Evolutionary conservation across 2,329 filamentous ascomycete species (phyloP), one percentile per base, ranked within the genome.

Genomic region (Graphilbum ipis-grandicollis): DNA sequence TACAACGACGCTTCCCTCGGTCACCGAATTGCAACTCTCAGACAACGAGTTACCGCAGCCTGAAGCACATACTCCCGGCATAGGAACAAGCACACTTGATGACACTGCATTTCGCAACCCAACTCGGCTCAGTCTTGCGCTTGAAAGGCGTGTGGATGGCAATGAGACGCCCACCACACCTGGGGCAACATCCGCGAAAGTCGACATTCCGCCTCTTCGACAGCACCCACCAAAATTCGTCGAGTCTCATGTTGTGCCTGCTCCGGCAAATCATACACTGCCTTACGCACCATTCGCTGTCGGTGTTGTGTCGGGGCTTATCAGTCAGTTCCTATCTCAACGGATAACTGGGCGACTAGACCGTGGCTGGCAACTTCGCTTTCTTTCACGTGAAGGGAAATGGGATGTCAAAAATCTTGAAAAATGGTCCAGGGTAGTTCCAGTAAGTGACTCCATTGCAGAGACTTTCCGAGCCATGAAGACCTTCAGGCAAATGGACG

Each of bases 401-500:
- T 96, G 88, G 88, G 88, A 94, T 50, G 84, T 96, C 46, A 96
- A 96, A 59, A 96, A 96, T 50, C 65, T 94, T 10, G 75, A 71
- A 41, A 96, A 96, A 52, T 96, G 88, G 88, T 71, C 82, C 53
- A 74, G 73, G 15, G 79, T 92, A 1, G 57, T 62, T 2, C 80
- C 85, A 0, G 81, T 93, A 1, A 92, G 82, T 0, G 66, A 69
- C 2, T 75, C 78, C 4, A 90, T 96, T 41, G 81, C 70, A 0
- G 72, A 73, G 13, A 63, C 85, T 5, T 94, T 94, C 52, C 75
- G 82, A 19, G 86, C 84, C 3, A 79, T 94, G 68, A 94, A 96
- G 57, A 96, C 90, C 0, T 67, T 96, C 17, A 74, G 88, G 25
- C 85, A 94, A 55, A 80, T 85, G 2, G 88, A 96, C 49, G 75